Conservation (phyloP, 495 filamentous ascomycete species). For the Penicillium paradoxum region DNA sequence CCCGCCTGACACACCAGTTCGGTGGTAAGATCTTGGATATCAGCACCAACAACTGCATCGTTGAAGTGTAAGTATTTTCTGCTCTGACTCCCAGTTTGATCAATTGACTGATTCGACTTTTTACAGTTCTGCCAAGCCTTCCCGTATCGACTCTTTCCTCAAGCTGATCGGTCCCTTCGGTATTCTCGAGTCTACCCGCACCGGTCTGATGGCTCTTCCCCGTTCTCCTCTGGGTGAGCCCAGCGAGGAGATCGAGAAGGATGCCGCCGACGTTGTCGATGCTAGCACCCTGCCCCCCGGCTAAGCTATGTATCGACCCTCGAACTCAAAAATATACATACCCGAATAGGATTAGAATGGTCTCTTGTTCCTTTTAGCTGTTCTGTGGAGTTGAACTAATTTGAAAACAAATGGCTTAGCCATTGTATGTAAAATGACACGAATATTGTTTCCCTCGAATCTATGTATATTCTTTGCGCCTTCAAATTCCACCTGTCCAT, state of each 20-base stretch:
- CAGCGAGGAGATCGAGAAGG: slow-evolving; percentile 67
- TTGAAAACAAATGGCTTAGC: slow-evolving; percentile 1
- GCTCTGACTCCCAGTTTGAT: neutral
- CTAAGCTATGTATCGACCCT: slow-evolving; percentile 42
- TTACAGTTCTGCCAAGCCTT: slow-evolving; percentile 80
- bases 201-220: slow-evolving; percentile 92
- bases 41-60: slow-evolving; percentile 95
- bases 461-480: neutral
- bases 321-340: slow-evolving; percentile 18
- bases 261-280: slow-evolving; percentile 90
- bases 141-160: slow-evolving; percentile 93
- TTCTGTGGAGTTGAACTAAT: slow-evolving; percentile 7
- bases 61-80: slow-evolving; percentile 75
- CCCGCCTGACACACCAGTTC: slow-evolving; percentile 94
- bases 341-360: slow-evolving; percentile 22
- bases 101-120: neutral
- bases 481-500: neutral
- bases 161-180: slow-evolving; percentile 95
- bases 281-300: slow-evolving; percentile 88
- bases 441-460: slow-evolving; percentile 1
- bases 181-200: slow-evolving; percentile 89
- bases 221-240: slow-evolving; percentile 79
- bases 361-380: slow-evolving; percentile 11
- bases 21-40: slow-evolving; percentile 97
- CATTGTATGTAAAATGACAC: slow-evolving; percentile 7